phyloP scores from a whole-genome alignment of 768 basidiomycete species.

The Cyclocybe cylindracea region DNA sequence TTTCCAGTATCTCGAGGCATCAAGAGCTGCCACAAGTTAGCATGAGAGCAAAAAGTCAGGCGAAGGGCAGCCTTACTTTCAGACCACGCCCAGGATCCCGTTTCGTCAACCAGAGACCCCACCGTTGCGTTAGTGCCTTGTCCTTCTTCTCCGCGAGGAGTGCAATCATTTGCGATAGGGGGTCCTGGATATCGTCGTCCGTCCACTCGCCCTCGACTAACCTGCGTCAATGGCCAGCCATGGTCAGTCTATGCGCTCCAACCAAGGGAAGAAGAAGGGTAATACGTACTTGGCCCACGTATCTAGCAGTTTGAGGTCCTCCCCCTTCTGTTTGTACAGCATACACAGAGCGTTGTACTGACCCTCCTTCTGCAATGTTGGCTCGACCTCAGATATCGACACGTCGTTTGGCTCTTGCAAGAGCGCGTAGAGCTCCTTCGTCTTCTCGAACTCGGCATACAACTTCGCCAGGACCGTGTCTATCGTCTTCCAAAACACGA shows the following conservation, averaged over 20 bases:
- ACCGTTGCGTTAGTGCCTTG: constrained; percentile 62
- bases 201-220: constrained; percentile 66
- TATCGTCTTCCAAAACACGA: constrained; percentile 51
- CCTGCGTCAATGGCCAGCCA: constrained; percentile 30
- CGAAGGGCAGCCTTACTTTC: constrained; percentile 44
- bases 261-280: constrained; percentile 1
- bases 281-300: constrained; percentile 65
- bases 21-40: constrained; percentile 49
- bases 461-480: constrained; percentile 82
- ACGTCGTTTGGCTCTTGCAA: constrained; percentile 56
- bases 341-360: constrained; percentile 64
- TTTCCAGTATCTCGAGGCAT: constrained; percentile 56
- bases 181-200: constrained; percentile 65
- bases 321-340: constrained; percentile 57
- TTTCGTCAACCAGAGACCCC: constrained; percentile 81
- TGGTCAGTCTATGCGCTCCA: not conserved
- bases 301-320: constrained; percentile 65
- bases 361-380: constrained; percentile 46
- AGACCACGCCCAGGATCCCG: constrained; percentile 71
- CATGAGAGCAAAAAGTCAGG: not conserved
- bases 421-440: constrained; percentile 60
- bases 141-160: constrained; percentile 61
- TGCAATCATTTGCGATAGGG: constrained; percentile 57
- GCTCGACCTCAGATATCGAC: constrained; percentile 63
- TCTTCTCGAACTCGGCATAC: constrained; percentile 61